Percentiles rank a stretch among this genome's conserved stretches.
These are phyloP conservation scores for Auriscalpium orientale DNA, from an alignment of 768 basidiomycete species.

Conservation along the genomic window DNA sequence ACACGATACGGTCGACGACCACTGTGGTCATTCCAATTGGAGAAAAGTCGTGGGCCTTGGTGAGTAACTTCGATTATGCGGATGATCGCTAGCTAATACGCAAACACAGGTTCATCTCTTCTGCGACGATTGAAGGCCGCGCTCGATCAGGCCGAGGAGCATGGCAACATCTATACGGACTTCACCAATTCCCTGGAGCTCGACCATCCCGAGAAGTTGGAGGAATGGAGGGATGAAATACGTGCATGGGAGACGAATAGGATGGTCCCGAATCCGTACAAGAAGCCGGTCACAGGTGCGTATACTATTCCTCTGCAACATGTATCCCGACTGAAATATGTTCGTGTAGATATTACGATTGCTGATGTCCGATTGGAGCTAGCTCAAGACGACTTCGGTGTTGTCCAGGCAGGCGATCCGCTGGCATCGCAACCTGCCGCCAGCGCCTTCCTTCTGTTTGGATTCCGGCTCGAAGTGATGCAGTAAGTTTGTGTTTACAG, in stretches of 20 bases:
- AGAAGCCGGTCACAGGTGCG: neutral
- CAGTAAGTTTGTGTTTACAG: neutral
- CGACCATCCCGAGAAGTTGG: neutral
- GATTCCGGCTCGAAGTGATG: neutral
- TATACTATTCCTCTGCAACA: neutral
- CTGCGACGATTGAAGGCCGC: neutral
- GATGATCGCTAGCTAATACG: too few relatives aligned
- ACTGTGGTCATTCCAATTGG: constrained; percentile 23
- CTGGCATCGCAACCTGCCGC: neutral
- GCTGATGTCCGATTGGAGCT: neutral
- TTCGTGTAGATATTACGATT: neutral
- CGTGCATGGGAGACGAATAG: neutral
- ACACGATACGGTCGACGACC: constrained; percentile 21
- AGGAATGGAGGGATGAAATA: neutral
- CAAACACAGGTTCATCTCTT: neutral
- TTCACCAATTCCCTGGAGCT: neutral
- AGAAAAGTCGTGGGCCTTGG: constrained; percentile 21
- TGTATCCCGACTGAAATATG: neutral
- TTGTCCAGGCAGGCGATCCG: neutral
- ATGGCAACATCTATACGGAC: neutral
- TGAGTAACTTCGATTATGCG: neutral
- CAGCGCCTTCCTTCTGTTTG: neutral
- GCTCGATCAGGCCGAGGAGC: neutral
- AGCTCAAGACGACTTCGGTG: neutral
- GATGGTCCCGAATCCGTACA: neutral